phyloP scores from a whole-genome alignment of 1,284 basidiomycete genomes.

The Sphaerobolus stellatus region DNA sequence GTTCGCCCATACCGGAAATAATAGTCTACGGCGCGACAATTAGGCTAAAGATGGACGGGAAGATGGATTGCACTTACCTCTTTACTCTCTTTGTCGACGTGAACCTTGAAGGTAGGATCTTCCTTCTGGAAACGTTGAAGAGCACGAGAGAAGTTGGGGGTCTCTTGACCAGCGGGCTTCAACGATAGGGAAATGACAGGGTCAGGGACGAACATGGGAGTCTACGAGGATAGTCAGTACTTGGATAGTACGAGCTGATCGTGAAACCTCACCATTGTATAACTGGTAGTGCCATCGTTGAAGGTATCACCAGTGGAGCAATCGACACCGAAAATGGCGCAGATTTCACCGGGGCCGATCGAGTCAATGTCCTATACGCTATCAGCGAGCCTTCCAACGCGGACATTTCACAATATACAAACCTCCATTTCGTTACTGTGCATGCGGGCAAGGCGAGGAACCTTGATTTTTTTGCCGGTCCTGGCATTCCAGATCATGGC shows the following conservation, averaged over 20 bases:
- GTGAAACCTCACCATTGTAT: conserved; percentile 75
- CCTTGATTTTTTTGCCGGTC: conserved; percentile 97
- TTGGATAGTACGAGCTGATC: not conserved
- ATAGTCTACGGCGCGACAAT: conserved; percentile 71
- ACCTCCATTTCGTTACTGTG: conserved; percentile 99
- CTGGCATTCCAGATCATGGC: conserved; percentile 89
- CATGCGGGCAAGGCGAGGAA: conserved; percentile 97
- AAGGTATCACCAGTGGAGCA: conserved; percentile 99
- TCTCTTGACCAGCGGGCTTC: conserved; percentile 89
- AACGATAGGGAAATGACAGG: conserved; percentile 97
- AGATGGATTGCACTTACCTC: conserved; percentile 54
- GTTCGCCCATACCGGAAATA: conserved; percentile 99
- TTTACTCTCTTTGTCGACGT: conserved; percentile 91
- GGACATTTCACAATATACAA: not conserved
- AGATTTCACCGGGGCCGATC: conserved; percentile 98
- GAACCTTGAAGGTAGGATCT: conserved; percentile 98
- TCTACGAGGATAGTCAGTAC: conserved; percentile 46
- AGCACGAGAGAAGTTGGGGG: conserved; percentile 94
- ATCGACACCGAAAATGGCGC: conserved; percentile 99
- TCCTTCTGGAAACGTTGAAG: conserved; percentile 99
- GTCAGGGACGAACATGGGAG: conserved; percentile 98
- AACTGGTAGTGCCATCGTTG: conserved; percentile 85
- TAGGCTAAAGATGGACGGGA: conserved; percentile 8
- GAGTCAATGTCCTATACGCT: conserved; percentile 79
- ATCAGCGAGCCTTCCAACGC: not conserved